A percentile compares a stretch with the other conserved stretches of the same genome.
Conservation (phyloP, 2,329 filamentous ascomycete genomes). For the Elsinoe fawcettii region DNA sequence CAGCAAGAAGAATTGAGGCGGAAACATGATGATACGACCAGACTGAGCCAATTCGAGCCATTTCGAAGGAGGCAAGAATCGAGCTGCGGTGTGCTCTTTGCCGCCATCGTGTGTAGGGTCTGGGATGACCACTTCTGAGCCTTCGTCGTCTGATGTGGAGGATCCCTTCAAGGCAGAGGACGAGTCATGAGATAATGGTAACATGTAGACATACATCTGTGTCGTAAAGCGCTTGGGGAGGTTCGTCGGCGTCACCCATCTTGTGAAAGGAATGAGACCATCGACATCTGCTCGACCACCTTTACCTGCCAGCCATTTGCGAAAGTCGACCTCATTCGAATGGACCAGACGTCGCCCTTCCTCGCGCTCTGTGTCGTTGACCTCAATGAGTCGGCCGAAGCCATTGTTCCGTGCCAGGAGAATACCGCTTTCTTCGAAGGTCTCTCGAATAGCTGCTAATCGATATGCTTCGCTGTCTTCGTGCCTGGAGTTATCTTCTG, state of each 20-base stretch:
- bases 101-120: constrained; percentile 65
- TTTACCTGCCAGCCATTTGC: constrained; percentile 52
- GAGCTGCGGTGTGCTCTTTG: constrained; percentile 64
- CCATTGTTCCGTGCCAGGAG: constrained; percentile 56
- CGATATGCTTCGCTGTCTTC: constrained; percentile 66
- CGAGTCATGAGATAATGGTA: constrained; percentile 47
- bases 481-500: constrained; percentile 52
- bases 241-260: constrained; percentile 78
- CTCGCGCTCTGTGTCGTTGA: constrained; percentile 55
- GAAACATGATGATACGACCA: constrained; percentile 74
- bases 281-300: constrained; percentile 61
- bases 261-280: constrained; percentile 70
- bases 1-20: constrained; percentile 76
- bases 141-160: constrained; percentile 25
- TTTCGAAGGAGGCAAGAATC: constrained; percentile 60
- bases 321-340: constrained; percentile 55
- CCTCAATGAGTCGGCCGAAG: constrained; percentile 51
- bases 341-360: constrained; percentile 63
- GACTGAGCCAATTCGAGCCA: constrained; percentile 60
- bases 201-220: constrained; percentile 93
- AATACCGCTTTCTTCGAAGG: constrained; percentile 92
- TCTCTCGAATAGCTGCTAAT: constrained; percentile 79
- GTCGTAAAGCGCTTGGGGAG: constrained; percentile 76
- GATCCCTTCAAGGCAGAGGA: constrained; percentile 25
- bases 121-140: constrained; percentile 52